A percentile compares a stretch with the other conserved stretches of the same genome.
phyloP scores from a whole-genome alignment of 129 eudicot genomes.

The Chrysanthemum makinoi region DNA sequence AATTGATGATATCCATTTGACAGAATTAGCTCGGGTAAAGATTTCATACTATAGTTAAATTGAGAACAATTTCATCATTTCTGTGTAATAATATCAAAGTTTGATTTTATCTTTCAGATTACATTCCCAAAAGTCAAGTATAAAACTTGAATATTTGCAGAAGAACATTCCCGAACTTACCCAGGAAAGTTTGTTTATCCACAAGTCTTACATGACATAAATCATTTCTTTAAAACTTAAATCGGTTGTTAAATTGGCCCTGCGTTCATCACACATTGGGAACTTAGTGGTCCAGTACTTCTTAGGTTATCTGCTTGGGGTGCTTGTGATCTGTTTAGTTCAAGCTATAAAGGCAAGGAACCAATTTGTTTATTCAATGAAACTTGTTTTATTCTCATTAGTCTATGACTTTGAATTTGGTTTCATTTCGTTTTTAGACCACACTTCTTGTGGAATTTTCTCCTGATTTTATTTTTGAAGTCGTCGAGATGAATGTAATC shows the following conservation, averaged over 20 bases:
- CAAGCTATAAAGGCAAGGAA: conserved; percentile 52
- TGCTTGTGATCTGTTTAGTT: conserved; percentile 62
- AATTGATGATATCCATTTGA: conserved; percentile 72
- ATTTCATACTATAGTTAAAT: background rate
- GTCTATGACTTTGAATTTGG: conserved; percentile 5
- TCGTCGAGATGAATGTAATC: conserved; percentile 34
- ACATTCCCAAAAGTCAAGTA: conserved; percentile 80
- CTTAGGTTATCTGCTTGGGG: conserved; percentile 98
- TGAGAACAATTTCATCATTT: too few species aligned
- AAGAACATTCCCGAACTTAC: conserved; percentile 74
- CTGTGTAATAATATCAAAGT: background rate
- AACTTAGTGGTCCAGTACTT: conserved; percentile 92
- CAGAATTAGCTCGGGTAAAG: conserved; percentile 82
- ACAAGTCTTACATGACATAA: background rate
- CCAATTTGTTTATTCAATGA: background rate
- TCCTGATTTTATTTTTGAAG: conserved; percentile 39
- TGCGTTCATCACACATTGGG: conserved; percentile 96
- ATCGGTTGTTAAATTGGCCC: conserved; percentile 70
- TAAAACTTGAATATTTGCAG: conserved; percentile 58
- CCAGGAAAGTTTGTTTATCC: conserved; percentile 52
- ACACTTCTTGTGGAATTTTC: conserved; percentile 66
- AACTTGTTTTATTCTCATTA: conserved; percentile 8
- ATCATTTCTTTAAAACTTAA: conserved; percentile 16
- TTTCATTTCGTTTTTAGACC: conserved; percentile 46
- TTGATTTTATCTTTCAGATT: conserved; percentile 43